A percentile compares a stretch with the other conserved stretches of the same genome.
phyloP scores from a whole-genome alignment of 352 stramenopile genomes.

The Aphanomyces stellatus region DNA sequence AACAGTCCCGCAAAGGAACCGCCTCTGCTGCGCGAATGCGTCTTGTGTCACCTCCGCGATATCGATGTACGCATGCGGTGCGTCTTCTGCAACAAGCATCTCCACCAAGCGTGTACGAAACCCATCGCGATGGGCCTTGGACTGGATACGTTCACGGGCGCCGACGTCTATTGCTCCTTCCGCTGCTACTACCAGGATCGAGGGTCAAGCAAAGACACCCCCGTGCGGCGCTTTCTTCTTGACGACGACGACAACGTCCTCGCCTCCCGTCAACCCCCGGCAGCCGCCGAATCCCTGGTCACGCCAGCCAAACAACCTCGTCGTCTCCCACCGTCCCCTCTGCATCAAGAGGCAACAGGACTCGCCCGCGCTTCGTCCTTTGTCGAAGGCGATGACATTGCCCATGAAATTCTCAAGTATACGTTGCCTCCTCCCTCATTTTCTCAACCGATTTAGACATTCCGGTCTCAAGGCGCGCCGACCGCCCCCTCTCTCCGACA shows the following conservation, averaged over 20 bases:
- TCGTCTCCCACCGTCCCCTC: background rate
- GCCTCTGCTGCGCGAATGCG: background rate
- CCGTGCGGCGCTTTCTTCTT: background rate
- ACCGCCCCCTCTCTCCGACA: no score
- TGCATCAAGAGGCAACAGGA: background rate
- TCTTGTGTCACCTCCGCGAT: background rate
- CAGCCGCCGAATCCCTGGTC: no score
- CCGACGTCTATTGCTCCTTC: conserved; percentile 9
- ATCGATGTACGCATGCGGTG: background rate
- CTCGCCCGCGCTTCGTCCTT: background rate
- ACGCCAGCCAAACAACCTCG: background rate
- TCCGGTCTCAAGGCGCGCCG: conserved; percentile 5
- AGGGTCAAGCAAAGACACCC: no score
- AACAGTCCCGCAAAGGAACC: background rate
- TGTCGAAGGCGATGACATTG: conserved; percentile 16
- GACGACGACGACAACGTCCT: background rate
- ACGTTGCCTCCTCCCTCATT: background rate
- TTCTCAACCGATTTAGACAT: background rate
- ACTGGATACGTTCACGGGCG: background rate
- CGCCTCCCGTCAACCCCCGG: background rate
- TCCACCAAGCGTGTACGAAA: conserved; percentile 6
- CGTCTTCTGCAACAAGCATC: conserved; percentile 1
- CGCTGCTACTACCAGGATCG: background rate
- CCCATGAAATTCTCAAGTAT: background rate
- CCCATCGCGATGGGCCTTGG: background rate